Conservation (phyloP, 192 early-diverging fungal species). For the Podila epicladia region DNA sequence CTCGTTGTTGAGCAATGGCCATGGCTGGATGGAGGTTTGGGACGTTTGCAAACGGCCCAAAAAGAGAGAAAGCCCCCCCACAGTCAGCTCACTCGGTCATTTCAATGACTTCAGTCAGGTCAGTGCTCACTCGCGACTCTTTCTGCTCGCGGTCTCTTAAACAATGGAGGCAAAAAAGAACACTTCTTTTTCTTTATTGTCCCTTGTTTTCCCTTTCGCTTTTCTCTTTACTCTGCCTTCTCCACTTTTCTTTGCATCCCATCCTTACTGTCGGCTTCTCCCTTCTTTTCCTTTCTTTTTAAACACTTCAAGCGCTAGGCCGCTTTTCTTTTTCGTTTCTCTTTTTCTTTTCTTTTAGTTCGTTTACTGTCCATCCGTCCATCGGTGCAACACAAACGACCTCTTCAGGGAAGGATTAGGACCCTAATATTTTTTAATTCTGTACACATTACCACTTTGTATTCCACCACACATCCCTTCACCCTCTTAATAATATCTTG, state of each 20-base stretch:
- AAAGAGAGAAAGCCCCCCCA: too few species aligned
- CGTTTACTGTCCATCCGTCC: background rate
- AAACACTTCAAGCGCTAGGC: background rate
- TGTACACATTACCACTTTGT: background rate
- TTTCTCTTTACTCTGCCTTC: background rate
- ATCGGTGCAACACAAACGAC: background rate
- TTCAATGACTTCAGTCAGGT: too few species aligned
- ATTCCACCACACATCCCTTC: background rate
- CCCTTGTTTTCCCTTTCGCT: background rate
- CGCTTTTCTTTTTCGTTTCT: background rate
- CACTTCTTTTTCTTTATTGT: background rate
- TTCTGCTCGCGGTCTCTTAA: too few species aligned
- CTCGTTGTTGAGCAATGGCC: background rate
- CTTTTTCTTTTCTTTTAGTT: background rate
- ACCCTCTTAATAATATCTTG: too few species aligned
- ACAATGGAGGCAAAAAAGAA: too few species aligned
- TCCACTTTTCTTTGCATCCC: background rate
- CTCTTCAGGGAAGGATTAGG: background rate
- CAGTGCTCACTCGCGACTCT: too few species aligned
- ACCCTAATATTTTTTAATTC: background rate
- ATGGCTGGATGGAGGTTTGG: background rate
- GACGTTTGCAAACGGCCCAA: conserved; percentile 3
- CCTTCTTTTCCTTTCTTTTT: conserved; percentile 1
- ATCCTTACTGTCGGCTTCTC: background rate
- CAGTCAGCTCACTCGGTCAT: too few species aligned